Conservation (phyloP, 257 asterid species). For the Nicotiana tabacum region DNA sequence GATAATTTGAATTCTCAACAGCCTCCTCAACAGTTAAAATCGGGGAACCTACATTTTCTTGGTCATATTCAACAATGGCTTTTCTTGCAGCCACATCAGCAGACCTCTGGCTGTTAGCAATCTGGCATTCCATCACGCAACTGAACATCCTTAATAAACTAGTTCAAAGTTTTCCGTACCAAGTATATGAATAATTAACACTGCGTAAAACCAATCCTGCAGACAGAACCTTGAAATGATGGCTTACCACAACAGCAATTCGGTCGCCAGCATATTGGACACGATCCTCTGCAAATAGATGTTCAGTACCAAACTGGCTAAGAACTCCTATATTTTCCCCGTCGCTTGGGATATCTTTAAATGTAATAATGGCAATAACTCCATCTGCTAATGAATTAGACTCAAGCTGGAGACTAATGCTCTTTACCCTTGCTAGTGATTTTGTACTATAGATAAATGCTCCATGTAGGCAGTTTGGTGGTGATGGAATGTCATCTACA, state of each 20-base stretch:
- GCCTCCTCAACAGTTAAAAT: slow-evolving; percentile 71
- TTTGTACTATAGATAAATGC: slow-evolving; percentile 57
- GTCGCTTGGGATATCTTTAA: slow-evolving; percentile 51
- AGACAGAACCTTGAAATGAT: not conserved
- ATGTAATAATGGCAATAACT: slow-evolving; percentile 38
- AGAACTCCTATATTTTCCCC: slow-evolving; percentile 52
- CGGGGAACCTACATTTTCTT: slow-evolving; percentile 45
- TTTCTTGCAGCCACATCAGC: slow-evolving; percentile 52
- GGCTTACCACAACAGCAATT: slow-evolving; percentile 62
- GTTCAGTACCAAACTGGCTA: slow-evolving; percentile 38
- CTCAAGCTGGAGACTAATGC: slow-evolving; percentile 24
- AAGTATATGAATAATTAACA: not conserved
- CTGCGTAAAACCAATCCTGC: not conserved
- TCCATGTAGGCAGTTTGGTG: slow-evolving; percentile 56
- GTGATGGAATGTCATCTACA: slow-evolving; percentile 77
- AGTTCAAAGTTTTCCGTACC: not conserved
- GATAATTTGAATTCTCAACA: slow-evolving; percentile 45
- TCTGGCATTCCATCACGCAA: slow-evolving; percentile 22
- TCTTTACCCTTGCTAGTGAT: slow-evolving; percentile 49
- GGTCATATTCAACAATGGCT: slow-evolving; percentile 48
- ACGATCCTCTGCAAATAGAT: slow-evolving; percentile 53
- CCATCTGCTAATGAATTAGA: slow-evolving; percentile 28
- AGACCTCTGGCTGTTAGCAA: slow-evolving; percentile 51
- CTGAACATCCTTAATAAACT: not conserved
- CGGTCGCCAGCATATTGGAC: slow-evolving; percentile 56